phyloP scores from a whole-genome alignment of 768 basidiomycete species.

The Lactarius psammicola region DNA sequence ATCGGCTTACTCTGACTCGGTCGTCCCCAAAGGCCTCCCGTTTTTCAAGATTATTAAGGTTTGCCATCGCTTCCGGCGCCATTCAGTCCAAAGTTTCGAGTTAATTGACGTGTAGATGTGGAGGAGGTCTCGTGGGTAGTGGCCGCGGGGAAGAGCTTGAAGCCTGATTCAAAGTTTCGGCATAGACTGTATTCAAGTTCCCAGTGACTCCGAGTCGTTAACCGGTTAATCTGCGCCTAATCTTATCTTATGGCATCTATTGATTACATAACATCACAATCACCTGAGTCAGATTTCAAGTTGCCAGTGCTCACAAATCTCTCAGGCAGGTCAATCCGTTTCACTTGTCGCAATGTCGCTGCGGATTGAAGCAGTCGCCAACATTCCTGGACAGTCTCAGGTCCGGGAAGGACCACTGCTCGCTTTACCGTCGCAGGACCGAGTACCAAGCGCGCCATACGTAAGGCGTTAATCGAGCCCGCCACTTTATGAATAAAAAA shows the following conservation, averaged over 20 bases:
- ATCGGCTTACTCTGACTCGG: slow-evolving; percentile 10
- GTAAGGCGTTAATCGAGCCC: background rate
- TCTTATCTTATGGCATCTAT: background rate
- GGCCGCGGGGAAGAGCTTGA: too few relatives aligned
- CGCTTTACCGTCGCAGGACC: background rate
- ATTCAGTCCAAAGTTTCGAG: slow-evolving; percentile 1
- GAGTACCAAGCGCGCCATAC: background rate
- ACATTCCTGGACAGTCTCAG: background rate
- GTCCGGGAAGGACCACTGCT: background rate
- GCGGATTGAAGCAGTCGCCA: background rate
- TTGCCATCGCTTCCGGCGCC: background rate
- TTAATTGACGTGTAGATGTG: background rate
- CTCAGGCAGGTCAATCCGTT: background rate
- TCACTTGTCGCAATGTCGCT: background rate
- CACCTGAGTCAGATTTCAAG: too few relatives aligned
- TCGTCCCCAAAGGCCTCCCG: background rate
- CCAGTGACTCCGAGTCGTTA: background rate
- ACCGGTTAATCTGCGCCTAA: background rate
- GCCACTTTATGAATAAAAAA: background rate
- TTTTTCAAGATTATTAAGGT: background rate
- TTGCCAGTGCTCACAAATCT: too few relatives aligned
- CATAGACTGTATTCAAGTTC: too few relatives aligned
- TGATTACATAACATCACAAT: background rate
- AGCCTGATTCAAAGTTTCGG: too few relatives aligned
- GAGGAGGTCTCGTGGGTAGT: background rate